These are phyloP conservation scores for Adenanthera pavonina DNA, from an alignment of 306 rosid species.

Conservation along the genomic window DNA sequence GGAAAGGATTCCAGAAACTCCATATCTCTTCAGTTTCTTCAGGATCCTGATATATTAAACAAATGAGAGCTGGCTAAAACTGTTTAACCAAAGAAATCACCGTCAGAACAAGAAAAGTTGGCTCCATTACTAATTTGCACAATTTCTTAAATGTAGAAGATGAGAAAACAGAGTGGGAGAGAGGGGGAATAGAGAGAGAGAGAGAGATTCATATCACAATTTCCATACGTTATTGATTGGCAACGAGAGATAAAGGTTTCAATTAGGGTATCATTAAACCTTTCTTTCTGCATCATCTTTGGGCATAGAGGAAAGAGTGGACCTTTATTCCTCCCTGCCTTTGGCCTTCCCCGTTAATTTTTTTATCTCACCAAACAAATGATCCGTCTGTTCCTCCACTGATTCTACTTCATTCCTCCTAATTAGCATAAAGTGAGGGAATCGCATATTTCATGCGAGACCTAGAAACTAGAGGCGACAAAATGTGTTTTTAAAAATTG, in stretches of 20 bases:
- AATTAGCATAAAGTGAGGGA: constrained; percentile 21
- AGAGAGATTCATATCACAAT: background rate
- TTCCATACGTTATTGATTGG: background rate
- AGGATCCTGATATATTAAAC: constrained; percentile 56
- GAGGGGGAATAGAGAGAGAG: constrained; percentile 14
- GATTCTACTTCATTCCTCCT: background rate
- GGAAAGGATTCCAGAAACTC: constrained; percentile 80
- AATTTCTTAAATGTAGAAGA: background rate
- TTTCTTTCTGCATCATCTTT: background rate
- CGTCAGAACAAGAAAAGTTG: constrained; percentile 27
- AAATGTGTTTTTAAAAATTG: background rate
- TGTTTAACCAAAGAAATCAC: constrained; percentile 15
- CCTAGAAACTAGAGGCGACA: constrained; percentile 1
- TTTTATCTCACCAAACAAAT: constrained; percentile 7
- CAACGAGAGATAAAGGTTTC: background rate
- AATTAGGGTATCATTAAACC: background rate
- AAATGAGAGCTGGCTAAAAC: constrained; percentile 37
- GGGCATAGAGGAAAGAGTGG: background rate
- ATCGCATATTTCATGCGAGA: background rate
- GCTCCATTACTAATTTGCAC: constrained; percentile 12
- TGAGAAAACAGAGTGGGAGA: background rate
- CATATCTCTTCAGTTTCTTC: constrained; percentile 74
- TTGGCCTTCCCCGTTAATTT: constrained; percentile 3
- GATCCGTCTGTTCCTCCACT: background rate
- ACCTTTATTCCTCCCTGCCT: background rate